These are phyloP conservation scores for Phytophthora cactorum DNA, from an alignment of 352 stramenopile genomes.

Conservation along the genomic window DNA sequence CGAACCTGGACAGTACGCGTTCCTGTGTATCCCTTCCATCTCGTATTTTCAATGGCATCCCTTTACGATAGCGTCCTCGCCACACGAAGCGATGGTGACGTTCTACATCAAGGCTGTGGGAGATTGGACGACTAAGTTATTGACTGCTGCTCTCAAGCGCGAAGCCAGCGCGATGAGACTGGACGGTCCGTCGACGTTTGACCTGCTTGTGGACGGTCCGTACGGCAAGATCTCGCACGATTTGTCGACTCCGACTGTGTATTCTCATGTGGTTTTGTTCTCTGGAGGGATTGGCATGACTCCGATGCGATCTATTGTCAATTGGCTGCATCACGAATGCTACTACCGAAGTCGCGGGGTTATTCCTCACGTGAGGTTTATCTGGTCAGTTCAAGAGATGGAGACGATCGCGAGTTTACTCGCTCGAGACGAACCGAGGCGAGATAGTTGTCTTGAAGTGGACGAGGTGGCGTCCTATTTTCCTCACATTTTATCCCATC, in stretches of 20 bases:
- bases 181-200: constrained; percentile 28
- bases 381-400: constrained; percentile 58
- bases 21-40: constrained; percentile 81
- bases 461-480: constrained; percentile 44
- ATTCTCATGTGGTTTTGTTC: constrained; percentile 61
- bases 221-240: constrained; percentile 58
- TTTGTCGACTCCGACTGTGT: constrained; percentile 39
- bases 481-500: constrained; percentile 37
- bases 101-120: constrained; percentile 71
- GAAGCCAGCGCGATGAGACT: constrained; percentile 41
- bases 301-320: constrained; percentile 56
- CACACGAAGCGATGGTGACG: constrained; percentile 66
- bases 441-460: constrained; percentile 41
- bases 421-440: constrained; percentile 31
- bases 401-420: constrained; percentile 48
- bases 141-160: constrained; percentile 40
- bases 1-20: constrained; percentile 74
- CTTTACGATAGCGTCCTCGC: constrained; percentile 87
- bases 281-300: constrained; percentile 60
- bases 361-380: constrained; percentile 56
- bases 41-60: constrained; percentile 85
- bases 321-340: constrained; percentile 45
- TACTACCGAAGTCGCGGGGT: constrained; percentile 31
- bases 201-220: constrained; percentile 56
- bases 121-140: constrained; percentile 71